Base-by-base conservation (phyloP, 202 grass and related monocot genomes). In the Saccharum hybrid region DNA sequence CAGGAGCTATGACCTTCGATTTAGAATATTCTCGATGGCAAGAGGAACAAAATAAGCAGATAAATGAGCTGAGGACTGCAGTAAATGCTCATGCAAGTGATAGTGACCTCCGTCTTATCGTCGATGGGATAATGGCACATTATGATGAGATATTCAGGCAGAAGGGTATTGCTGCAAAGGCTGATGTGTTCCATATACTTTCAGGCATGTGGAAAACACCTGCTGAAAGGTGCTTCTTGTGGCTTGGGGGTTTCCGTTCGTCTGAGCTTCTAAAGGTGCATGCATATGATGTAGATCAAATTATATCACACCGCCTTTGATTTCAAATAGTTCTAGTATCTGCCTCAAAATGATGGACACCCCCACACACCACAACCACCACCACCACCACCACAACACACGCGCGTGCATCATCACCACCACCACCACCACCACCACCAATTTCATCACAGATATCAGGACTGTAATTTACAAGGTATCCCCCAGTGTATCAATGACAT, bases 141-240 rank as follows among this genome's bases (percentile, higher is more conserved):
- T 96, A 93, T 87, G 88, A 96, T 37, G 93, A 96, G 31, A 96
- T 96, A 86, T 96, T 96, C 85, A 96, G 72, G 89, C 90, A 91
- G 68, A 96, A 96, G 78, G 84, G 86, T 2, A 40, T 82, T 69
- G 93, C 93, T 13, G 88, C 90, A 36, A 96, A 96, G 89, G 81
- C 88, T 60, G 93, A 96, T 81, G 93, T 96, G 42, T 96, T 96
- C 90, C 93, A 93, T 86, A 90, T 96, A 57, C 88, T 96, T 75
- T 96, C 90, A 80, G 93, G 93, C 85, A 96, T 96, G 93, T 96
- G 93, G 93, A 93, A 96, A 86, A 96, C 93, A 81, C 93, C 90
- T 57, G 93, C 93, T 52, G 93, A 96, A 88, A 90, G 93, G 45
- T 96, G 93, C 77, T 96, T 96, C 82, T 89, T 96, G 81, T 96